Evolutionary conservation across 805 yeast species (phyloP), one percentile per base, ranked within the genome.

Genomic region (Candida multigemmis): DNA sequence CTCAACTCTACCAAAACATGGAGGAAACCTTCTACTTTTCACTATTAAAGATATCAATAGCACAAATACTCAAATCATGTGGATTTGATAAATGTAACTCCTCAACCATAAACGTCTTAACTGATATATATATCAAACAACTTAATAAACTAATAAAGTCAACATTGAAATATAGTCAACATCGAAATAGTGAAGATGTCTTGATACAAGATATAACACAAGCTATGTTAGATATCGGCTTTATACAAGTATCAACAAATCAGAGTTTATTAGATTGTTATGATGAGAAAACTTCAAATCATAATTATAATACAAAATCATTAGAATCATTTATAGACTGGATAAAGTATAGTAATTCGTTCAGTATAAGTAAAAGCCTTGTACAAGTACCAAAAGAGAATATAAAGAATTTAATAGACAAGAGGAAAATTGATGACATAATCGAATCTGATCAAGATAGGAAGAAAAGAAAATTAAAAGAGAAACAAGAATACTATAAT

Each of bases 31-130:
- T 60, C 34, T 53, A 57, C 32, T 61, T 56, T 35, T 48, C 59
- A 21, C 33, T 60, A 23, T 42, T 60, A 15, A 44, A 65, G 27
- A 42, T 62, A 25, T 56, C 65, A 6, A 47, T 60, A 17, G 63
- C 70, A 1, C 77, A 78, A 53, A 57, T 78, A 4, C 64, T 89
- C 27, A 74, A 84, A 35, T 74, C 91, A 0, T 71, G 76, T 16
- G 98, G 98, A 0, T 84, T 86, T 42, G 95, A 84, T 35, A 68
- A 75, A 40, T 75, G 87, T 36, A 65, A 75, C 27, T 82, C 89
- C 6, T 61, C 72, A 6, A 70, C 80, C 1, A 60, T 89, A 7
- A 87, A 85, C 43, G 66, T 76, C 2, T 39, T 86, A n/a, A 77
- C 94, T 0, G 96, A 86, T 42, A 44, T 89, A 2, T 74, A 79